Evolutionary conservation across 306 rosid genomes (phyloP), one percentile per base, ranked within the genome.

Genomic region (Lathyrus sativus): DNA sequence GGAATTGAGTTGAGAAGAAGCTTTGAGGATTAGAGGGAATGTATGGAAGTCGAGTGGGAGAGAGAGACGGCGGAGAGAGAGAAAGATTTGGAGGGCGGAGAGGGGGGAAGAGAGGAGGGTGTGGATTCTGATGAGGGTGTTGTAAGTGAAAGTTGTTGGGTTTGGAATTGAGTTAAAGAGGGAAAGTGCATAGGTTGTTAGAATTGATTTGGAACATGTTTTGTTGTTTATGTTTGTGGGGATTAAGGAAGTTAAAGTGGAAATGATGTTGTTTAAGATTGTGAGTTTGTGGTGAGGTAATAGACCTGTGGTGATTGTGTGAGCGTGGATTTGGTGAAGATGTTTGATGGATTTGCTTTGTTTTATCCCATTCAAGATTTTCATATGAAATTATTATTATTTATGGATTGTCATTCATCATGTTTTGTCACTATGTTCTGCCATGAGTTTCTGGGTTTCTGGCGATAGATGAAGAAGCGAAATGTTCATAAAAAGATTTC

Each of bases 31-130:
- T 8, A 88, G 81, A 0, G 97, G 88, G 75, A 81, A 88, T 49
- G 97, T 82, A 80, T 90, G 92, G 66, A 81, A 88, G 74, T 90
- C 90, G 0, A 85, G 95, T 18, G 86, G 59, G 50, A 88, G 74
- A 46, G 84, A 67, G 76, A 62, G 80, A 62, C 84, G 85, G 75
- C 85, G 87, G 70, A 83, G 74, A 24, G 78, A 72, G 64, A 65
- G n/a, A 62, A 88, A 90, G 72, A 79, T 55, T 17, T 22, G 66
- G 75, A 90, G 70, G 14, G 97, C 86, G 0, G 67, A 8, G 77
- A 71, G 35, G 62, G 97, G 89, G 50, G 86, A 61, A 61, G 88
- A 81, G 54, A 83, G 73, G 63, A 83, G 80, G 3, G 84, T 71
- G 82, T 88, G 89, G 58, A 83, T 70, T 73, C 97, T 64, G 73